Evolutionary conservation across 2,329 filamentous ascomycete species (phyloP), one percentile per base, ranked within the genome.

Genomic region (Aspergillus jensenii): DNA sequence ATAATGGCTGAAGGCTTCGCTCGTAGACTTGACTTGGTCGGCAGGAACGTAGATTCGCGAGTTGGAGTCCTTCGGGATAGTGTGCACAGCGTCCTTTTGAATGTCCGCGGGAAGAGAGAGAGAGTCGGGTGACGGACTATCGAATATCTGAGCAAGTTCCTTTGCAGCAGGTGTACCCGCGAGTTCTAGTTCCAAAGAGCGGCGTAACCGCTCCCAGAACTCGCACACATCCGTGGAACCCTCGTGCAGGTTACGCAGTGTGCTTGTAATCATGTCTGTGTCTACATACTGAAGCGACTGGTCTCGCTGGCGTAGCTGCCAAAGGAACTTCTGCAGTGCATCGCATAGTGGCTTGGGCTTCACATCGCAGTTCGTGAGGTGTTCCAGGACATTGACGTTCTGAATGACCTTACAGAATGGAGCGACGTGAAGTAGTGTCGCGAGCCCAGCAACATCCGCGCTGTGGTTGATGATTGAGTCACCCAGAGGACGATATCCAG

Each of bases 331-430:
- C 61, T 84, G 81, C 3, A 85, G 65, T 12, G 80, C 80, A 59
- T 75, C 72, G 23, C 82, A 76, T 8, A 85, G 64, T 5, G 81
- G 81, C 65, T 78, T 81, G 0, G 82, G 82, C 48, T 75, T 78
- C 41, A 71, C 64, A 23, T 79, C 75, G 12, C 78, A 76, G 37
- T 82, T 76, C 4, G 68, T 71, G 23, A 78, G 71, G 53, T 80
- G 77, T 57, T 81, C 75, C n/a, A 81, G 72, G 3, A 79, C 71
- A 59, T 79, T 69, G 40, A 80, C 72, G 6, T 71, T 72, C 65
- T 85, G 83, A 31, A 87, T 73, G 25, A 86, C 73, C 41, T 81
- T 74, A 59, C 84, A 79, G 66, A 88, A 83, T 0, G 85, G 84
- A n/a, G 78, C 79, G 58, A 87, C 78, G 55, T 86, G 79, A 59